Evolutionary conservation across 805 yeast genomes (phyloP), one percentile per base, ranked within the genome.

Genomic region (Starmerella apicola): DNA sequence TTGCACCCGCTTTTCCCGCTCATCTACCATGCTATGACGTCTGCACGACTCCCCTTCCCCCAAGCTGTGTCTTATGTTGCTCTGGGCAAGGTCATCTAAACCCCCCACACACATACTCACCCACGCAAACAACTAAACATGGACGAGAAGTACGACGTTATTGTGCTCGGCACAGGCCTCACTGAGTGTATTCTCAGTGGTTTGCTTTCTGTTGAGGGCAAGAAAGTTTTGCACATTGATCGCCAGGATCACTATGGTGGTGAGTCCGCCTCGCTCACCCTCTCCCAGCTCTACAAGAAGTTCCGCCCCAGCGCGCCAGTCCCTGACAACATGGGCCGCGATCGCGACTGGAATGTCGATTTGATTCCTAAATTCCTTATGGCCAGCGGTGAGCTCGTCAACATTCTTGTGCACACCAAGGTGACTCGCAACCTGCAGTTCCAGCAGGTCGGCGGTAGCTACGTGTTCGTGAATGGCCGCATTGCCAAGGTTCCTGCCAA

Each of bases 71-170:
- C n/a, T n/a, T n/a, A 24, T 24, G 13, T 13, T 13, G 27, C 27
- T 9, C 9, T 10, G 12, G 27, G 13, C 27, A 10, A 10, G 27
- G 12, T 24, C 13, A 13, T 24, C 27, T 13, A 24, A 13, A 10
- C 13, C 27, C 12, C 13, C 27, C 27, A 24, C 27, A 13, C 27
- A 13, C 27, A 9, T 23, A 7, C 26, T 12, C 26, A 23, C 26
- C 26, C 26, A 23, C 26, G 10, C 7, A 23, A 12, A 23, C 26
- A 23, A 7, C 26, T 12, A 23, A 23, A n/a, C 30, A 84, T 91
- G 95, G 97, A 91, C 64, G 95, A 86, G 63, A 75, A 82, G 50
- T 91, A 86, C 74, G 98, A 91, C 67, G 95, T 88, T 45, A 88
- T 91, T 52, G 96, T 88, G 21, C 71, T 88, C 44, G 98, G 97